These are phyloP conservation scores for Phialemonium atrogriseum DNA, from an alignment of 2,329 filamentous ascomycete species.

Conservation along the genomic window DNA sequence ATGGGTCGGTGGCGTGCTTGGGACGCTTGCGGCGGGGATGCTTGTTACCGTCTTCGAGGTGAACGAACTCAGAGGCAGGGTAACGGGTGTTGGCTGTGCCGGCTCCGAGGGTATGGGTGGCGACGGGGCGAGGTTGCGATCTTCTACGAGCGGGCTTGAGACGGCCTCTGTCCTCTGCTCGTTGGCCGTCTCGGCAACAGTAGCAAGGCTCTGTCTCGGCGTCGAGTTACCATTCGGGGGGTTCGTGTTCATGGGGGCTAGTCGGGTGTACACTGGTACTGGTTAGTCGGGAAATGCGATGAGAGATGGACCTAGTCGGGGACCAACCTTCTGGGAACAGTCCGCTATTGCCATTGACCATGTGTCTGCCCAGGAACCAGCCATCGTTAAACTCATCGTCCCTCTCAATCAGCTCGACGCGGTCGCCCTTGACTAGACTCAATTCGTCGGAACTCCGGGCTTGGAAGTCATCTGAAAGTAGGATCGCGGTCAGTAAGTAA, in stretches of 20 bases:
- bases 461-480: conserved; percentile 70
- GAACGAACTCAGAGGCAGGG: conserved; percentile 31
- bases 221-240: conserved; percentile 7
- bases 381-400: conserved; percentile 87
- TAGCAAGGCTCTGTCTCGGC: conserved; percentile 16
- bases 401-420: conserved; percentile 73
- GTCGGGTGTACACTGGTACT: conserved; percentile 13
- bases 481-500: conserved; percentile 8
- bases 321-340: conserved; percentile 73
- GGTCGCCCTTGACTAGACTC: conserved; percentile 75
- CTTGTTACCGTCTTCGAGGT: conserved; percentile 24
- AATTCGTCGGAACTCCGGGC: conserved; percentile 91
- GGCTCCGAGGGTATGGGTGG: conserved; percentile 7
- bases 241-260: conserved; percentile 9
- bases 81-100: conserved; percentile 25
- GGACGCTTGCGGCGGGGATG: conserved; percentile 17
- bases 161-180: conserved; percentile 10
- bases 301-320: conserved; percentile 9
- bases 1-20: conserved; percentile 17
- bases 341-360: conserved; percentile 64
- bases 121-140: conserved; percentile 7
- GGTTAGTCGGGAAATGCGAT: conserved; percentile 14
- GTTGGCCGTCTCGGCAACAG: conserved; percentile 17
- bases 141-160: conserved; percentile 6
- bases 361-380: conserved; percentile 72